Evolutionary conservation across 2,329 filamentous ascomycete genomes (phyloP).

Genomic region (Aspergillus spinulosporus): DNA sequence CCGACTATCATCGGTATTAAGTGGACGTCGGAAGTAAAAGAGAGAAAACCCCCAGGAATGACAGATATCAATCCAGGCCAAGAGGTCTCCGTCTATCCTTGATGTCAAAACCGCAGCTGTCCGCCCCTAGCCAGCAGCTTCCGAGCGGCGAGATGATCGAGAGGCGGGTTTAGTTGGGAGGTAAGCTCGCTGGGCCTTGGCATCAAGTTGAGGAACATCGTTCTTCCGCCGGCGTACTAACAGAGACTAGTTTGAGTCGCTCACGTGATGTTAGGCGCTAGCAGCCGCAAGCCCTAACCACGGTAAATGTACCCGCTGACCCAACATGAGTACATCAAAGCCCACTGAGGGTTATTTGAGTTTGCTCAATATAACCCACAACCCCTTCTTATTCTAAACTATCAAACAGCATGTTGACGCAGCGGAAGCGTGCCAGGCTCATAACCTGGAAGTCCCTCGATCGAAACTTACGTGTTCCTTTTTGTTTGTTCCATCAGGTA

Average conservation of each 20-base stretch:
- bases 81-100: not conserved
- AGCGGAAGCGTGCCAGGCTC: constrained; percentile 50
- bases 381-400: not conserved
- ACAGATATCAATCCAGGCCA: not conserved
- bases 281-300: not conserved
- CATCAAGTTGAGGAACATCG: not conserved
- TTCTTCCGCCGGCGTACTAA: not conserved
- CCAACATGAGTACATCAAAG: no score
- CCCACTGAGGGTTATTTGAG: not conserved
- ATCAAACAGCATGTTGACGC: constrained; percentile 40
- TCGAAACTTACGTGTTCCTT: no score
- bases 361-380: not conserved
- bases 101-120: not conserved
- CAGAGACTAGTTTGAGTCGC: not conserved
- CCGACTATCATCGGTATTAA: constrained; percentile 4
- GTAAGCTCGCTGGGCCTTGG: constrained; percentile 4
- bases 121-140: constrained; percentile 3
- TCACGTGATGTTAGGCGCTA: not conserved
- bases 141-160: not conserved
- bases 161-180: not conserved
- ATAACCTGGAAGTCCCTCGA: constrained; percentile 42
- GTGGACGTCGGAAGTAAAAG: no score
- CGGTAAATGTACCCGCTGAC: not conserved
- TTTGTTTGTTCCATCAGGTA: no score
- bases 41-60: not conserved